These are phyloP conservation scores for Gossypium davidsonii DNA, from an alignment of 441 rosid species.

Conservation along the genomic window DNA sequence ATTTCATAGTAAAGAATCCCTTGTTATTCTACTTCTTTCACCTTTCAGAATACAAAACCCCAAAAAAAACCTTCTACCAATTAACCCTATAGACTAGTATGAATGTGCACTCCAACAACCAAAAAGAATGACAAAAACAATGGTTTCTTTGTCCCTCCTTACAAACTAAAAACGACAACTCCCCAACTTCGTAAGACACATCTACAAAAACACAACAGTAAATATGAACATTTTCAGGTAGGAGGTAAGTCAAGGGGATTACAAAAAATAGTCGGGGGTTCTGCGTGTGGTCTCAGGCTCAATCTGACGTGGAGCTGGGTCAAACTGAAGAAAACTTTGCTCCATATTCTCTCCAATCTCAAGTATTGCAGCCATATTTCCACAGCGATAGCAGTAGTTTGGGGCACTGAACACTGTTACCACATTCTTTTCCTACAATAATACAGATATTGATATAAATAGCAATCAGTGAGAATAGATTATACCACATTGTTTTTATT, in stretches of 20 bases:
- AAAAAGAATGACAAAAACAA: conserved; percentile 32
- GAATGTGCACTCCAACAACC: conserved; percentile 20
- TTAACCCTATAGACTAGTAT: conserved; percentile 27
- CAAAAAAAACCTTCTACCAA: conserved; percentile 9
- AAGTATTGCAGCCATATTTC: conserved; percentile 41
- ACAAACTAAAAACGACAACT: conserved; percentile 24
- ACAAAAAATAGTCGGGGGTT: conserved; percentile 35
- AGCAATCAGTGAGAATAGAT: neutral
- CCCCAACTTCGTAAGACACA: conserved; percentile 25
- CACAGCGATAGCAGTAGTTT: conserved; percentile 31
- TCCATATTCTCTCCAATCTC: conserved; percentile 42
- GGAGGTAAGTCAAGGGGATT: conserved; percentile 16
- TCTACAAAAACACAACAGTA: conserved; percentile 41
- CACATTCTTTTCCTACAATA: conserved; percentile 33
- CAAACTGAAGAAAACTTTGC: conserved; percentile 37
- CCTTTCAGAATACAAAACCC: conserved; percentile 22
- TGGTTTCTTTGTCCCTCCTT: conserved; percentile 23
- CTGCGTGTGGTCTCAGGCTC: conserved; percentile 36
- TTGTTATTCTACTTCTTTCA: conserved; percentile 24
- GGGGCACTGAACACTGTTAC: conserved; percentile 27
- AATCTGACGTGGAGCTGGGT: conserved; percentile 38
- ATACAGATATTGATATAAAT: neutral
- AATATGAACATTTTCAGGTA: conserved; percentile 18
- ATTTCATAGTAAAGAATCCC: neutral
- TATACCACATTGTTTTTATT: neutral